phyloP scores from a whole-genome alignment of 768 basidiomycete species.

The Gyrodon lividus region DNA sequence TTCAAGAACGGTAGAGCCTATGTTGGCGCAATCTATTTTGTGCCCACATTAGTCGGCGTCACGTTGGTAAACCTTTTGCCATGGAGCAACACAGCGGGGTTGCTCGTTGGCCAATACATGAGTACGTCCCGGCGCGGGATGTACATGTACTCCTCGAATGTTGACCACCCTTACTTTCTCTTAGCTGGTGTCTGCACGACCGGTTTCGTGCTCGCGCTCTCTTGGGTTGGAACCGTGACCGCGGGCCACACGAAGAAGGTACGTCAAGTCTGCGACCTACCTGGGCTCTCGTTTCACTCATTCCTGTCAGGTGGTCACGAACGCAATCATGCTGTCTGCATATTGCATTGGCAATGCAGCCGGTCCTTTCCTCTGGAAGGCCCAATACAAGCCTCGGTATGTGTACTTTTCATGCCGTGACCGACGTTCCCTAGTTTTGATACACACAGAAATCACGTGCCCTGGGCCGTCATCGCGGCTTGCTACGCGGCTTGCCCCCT shows the following conservation, averaged over 20 bases:
- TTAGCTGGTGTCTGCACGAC: constrained; percentile 42
- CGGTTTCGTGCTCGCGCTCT: constrained; percentile 58
- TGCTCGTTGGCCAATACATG: constrained; percentile 44
- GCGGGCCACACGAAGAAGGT: constrained; percentile 74
- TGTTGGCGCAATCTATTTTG: constrained; percentile 55
- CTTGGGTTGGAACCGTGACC: constrained; percentile 65
- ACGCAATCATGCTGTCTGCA: constrained; percentile 71
- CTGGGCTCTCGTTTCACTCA: not conserved
- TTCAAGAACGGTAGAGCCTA: constrained; percentile 62
- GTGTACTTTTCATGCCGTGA: not conserved
- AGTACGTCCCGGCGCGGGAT: too few relatives aligned
- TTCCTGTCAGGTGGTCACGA: constrained; percentile 34
- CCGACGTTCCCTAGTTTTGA: too few relatives aligned
- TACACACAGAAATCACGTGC: constrained; percentile 57
- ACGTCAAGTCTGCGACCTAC: constrained; percentile 32
- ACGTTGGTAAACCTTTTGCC: constrained; percentile 64
- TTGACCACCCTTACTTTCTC: too few relatives aligned
- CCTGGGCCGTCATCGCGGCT: constrained; percentile 74
- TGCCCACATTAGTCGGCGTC: constrained; percentile 65
- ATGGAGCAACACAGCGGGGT: constrained; percentile 62
- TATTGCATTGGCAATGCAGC: constrained; percentile 68
- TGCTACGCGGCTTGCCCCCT: constrained; percentile 57
- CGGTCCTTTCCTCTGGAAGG: constrained; percentile 80
- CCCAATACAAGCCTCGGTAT: constrained; percentile 63
- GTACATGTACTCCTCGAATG: constrained; percentile 29